Evolutionary conservation across 768 basidiomycete species (phyloP).

Genomic region (Boletales sp.): DNA sequence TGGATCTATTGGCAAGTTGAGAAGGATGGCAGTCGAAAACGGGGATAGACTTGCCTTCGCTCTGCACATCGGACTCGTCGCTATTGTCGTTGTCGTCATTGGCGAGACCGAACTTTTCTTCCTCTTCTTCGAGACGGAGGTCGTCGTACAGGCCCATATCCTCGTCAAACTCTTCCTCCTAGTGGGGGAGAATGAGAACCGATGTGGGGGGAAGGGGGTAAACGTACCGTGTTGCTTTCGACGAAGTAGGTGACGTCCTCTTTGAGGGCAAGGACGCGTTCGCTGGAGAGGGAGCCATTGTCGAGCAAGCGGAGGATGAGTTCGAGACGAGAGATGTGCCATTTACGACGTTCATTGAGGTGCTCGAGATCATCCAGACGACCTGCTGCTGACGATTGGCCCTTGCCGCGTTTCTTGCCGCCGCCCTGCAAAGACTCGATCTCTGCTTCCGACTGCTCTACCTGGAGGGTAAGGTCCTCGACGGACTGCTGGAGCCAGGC

Average conservation of each 20-base stretch:
- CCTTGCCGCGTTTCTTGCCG: slow-evolving; percentile 84
- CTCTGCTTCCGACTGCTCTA: slow-evolving; percentile 94
- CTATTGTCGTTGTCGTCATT: slow-evolving; percentile 65
- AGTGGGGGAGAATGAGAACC: slow-evolving; percentile 18
- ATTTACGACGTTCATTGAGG: slow-evolving; percentile 90
- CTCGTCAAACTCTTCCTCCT: slow-evolving; percentile 98
- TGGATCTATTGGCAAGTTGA: slow-evolving; percentile 40
- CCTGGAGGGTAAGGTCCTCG: slow-evolving; percentile 89
- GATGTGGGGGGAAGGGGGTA: slow-evolving; percentile 3
- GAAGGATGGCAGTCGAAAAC: background rate
- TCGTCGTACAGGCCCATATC: slow-evolving; percentile 98
- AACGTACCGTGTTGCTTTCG: slow-evolving; percentile 87
- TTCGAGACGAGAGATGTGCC: slow-evolving; percentile 92
- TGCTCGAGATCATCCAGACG: slow-evolving; percentile 81
- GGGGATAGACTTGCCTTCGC: slow-evolving; percentile 55
- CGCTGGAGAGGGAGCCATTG: slow-evolving; percentile 84
- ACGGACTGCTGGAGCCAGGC: slow-evolving; percentile 86
- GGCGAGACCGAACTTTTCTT: slow-evolving; percentile 84
- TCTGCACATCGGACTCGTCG: slow-evolving; percentile 70
- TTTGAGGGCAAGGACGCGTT: slow-evolving; percentile 77
- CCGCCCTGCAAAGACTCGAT: slow-evolving; percentile 78
- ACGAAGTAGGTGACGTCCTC: slow-evolving; percentile 97
- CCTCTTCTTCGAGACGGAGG: slow-evolving; percentile 94
- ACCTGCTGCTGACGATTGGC: slow-evolving; percentile 58
- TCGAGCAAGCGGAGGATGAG: slow-evolving; percentile 90